These are phyloP conservation scores for Aureobasidium uvarum DNA, from an alignment of 2,329 filamentous ascomycete genomes.

Conservation along the genomic window DNA sequence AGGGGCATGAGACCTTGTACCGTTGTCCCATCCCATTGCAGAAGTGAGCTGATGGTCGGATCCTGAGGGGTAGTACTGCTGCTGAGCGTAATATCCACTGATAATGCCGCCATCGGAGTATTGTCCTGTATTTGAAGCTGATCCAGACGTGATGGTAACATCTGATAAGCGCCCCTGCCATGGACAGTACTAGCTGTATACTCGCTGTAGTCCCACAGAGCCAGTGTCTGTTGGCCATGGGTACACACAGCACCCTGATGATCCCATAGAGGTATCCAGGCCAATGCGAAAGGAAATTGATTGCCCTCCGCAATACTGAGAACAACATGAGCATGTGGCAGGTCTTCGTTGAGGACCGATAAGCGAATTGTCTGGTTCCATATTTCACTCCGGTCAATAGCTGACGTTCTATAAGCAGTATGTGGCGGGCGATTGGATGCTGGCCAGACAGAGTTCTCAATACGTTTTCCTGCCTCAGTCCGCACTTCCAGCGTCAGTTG, in stretches of 20 bases:
- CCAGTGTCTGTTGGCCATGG: slow-evolving; percentile 58
- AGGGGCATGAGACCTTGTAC: slow-evolving; percentile 42
- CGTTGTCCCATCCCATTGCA: slow-evolving; percentile 69
- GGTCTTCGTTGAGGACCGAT: slow-evolving; percentile 73
- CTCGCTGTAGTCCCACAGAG: slow-evolving; percentile 91
- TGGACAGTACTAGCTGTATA: slow-evolving; percentile 70
- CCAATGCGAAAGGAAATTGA: slow-evolving; percentile 83
- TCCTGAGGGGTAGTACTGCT: slow-evolving; percentile 48
- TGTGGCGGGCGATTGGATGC: slow-evolving; percentile 76
- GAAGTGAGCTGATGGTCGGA: slow-evolving; percentile 73
- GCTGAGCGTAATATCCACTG: slow-evolving; percentile 68
- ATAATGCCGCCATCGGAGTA: slow-evolving; percentile 73
- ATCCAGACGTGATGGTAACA: slow-evolving; percentile 62
- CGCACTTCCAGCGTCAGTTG: slow-evolving; percentile 90
- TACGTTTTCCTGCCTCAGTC: slow-evolving; percentile 70
- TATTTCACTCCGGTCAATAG: slow-evolving; percentile 70
- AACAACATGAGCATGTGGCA: slow-evolving; percentile 78
- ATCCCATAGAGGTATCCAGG: slow-evolving; percentile 92
- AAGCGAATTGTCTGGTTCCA: slow-evolving; percentile 91
- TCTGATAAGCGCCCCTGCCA: slow-evolving; percentile 84
- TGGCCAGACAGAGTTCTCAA: slow-evolving; percentile 83
- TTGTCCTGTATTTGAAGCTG: slow-evolving; percentile 36
- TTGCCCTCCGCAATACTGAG: slow-evolving; percentile 87
- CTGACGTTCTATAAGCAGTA: slow-evolving; percentile 85
- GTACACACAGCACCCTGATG: slow-evolving; percentile 51